These are phyloP conservation scores for Diversispora epigaea DNA, from an alignment of 192 early-diverging fungal species.

Conservation along the genomic window DNA sequence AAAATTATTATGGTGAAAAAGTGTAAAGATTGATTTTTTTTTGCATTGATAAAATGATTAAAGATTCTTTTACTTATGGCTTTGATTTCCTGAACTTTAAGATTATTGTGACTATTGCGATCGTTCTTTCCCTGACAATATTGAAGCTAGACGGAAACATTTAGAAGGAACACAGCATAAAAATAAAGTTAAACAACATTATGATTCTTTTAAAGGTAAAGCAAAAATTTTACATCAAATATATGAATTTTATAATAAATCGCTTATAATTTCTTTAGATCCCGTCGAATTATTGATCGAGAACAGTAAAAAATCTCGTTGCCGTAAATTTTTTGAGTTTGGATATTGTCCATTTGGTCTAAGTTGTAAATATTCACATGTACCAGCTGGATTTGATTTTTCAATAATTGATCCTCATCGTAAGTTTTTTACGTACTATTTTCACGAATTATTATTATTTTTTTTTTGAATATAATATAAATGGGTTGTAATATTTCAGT, in stretches of 20 bases:
- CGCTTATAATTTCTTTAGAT: constrained; percentile 17
- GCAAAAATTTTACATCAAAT: neutral
- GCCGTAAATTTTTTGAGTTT: constrained; percentile 34
- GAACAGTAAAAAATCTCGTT: constrained; percentile 40
- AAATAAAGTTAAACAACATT: constrained; percentile 37
- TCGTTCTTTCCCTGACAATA: constrained; percentile 46
- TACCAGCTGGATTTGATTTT: constrained; percentile 32
- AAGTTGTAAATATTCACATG: constrained; percentile 42
- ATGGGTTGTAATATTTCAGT: neutral
- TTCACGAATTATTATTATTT: constrained; percentile 20
- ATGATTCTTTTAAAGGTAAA: constrained; percentile 44
- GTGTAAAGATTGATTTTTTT: too few relatives aligned
- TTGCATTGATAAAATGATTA: too few relatives aligned
- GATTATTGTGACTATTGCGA: constrained; percentile 49
- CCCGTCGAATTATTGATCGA: constrained; percentile 39
- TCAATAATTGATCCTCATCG: constrained; percentile 24
- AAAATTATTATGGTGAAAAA: too few relatives aligned
- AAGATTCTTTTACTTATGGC: too few relatives aligned
- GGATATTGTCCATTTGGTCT: constrained; percentile 42
- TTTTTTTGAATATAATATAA: constrained; percentile 12
- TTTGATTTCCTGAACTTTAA: neutral
- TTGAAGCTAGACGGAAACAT: constrained; percentile 41
- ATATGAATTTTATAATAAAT: neutral
- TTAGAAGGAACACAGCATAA: constrained; percentile 38
- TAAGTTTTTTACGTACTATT: neutral